Conservation (phyloP, 768 basidiomycete genomes). For the Boletus rubescentipes region DNA sequence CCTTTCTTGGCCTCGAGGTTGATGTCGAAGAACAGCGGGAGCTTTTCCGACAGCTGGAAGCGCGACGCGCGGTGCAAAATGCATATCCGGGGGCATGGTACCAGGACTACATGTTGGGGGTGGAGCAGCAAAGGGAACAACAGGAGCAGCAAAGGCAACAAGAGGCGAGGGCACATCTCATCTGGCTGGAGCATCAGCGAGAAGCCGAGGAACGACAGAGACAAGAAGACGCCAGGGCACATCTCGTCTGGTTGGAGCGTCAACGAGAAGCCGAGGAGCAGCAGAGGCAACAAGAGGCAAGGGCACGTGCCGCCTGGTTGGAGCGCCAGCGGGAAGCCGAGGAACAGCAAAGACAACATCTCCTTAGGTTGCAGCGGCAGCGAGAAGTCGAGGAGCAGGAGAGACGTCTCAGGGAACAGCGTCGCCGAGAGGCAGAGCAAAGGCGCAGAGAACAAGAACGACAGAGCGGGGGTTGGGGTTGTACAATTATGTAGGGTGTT, state of each 20-base stretch:
- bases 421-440: constrained; percentile 4
- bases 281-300: no score
- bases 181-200: no score
- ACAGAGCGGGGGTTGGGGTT: constrained; percentile 18
- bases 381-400: constrained; percentile 4
- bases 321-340: neutral
- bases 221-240: no score
- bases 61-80: constrained; percentile 2
- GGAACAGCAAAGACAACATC: constrained; percentile 1
- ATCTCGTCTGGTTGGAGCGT: neutral
- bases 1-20: constrained; percentile 13
- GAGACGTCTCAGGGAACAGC: constrained; percentile 1
- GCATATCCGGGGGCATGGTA: neutral
- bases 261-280: no score
- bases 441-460: constrained; percentile 6
- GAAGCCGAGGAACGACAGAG: no score
- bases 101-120: neutral
- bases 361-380: neutral
- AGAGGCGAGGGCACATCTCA: neutral
- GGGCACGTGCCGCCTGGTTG: neutral
- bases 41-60: constrained; percentile 13
- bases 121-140: neutral
- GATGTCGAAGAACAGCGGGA: constrained; percentile 23
- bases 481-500: constrained; percentile 24
- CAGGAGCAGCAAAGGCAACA: no score